Conservation (phyloP, 148 eudicot species). For the Oxyria digyna region DNA sequence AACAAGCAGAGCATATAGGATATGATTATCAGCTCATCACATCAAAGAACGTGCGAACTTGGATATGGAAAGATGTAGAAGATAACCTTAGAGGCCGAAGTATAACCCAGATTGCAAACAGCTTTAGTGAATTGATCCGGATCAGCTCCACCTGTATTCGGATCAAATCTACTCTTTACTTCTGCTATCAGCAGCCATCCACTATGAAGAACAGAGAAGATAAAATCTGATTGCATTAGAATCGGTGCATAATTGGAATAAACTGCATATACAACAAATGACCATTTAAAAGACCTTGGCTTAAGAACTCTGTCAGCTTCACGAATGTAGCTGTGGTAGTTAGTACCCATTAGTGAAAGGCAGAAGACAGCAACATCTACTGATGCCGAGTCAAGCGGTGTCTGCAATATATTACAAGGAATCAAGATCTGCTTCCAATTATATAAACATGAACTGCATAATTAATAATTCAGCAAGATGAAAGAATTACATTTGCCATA, state of each 20-base stretch:
- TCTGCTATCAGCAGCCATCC: conserved; percentile 98
- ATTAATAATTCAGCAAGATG: neutral
- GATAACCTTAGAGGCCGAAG: conserved; percentile 40
- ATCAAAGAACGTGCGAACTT: neutral
- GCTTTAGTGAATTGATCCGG: conserved; percentile 58
- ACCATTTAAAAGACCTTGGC: conserved; percentile 30
- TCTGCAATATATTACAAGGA: conserved; percentile 39
- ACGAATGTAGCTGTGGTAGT: conserved; percentile 55
- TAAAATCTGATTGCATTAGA: neutral
- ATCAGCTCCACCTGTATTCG: conserved; percentile 83
- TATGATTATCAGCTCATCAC: neutral
- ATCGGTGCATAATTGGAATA: neutral
- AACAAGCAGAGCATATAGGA: neutral
- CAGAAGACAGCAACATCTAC: conserved; percentile 87
- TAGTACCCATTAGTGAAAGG: conserved; percentile 91
- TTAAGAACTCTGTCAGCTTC: conserved; percentile 93
- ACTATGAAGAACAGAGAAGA: conserved; percentile 18
- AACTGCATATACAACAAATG: neutral
- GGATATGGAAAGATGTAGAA: neutral
- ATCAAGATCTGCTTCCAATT: neutral
- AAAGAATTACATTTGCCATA: conserved; percentile 68
- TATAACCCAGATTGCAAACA: conserved; percentile 62
- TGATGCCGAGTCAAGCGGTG: conserved; percentile 65
- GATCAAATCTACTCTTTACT: conserved; percentile 91
- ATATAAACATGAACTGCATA: neutral